Evolutionary conservation across 2,329 filamentous ascomycete species (phyloP).

Genomic region (Exophiala spinifera): DNA sequence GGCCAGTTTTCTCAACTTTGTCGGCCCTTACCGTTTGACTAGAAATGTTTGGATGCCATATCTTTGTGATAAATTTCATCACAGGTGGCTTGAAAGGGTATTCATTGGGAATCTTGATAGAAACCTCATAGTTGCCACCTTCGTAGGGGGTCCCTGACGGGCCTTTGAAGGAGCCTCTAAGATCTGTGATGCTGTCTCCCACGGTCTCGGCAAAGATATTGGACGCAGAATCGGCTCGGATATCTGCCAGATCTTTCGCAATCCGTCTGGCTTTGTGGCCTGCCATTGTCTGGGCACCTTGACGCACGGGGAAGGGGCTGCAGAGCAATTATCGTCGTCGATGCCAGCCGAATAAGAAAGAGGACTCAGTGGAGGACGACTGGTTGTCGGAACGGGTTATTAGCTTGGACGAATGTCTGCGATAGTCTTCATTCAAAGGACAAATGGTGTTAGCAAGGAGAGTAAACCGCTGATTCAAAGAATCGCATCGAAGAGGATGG

Average conservation of each 20-base stretch:
- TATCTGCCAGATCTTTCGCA: constrained; percentile 49
- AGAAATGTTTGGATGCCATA: constrained; percentile 98
- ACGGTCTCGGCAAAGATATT: constrained; percentile 69
- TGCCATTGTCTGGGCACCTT: constrained; percentile 40
- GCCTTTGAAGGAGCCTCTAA: constrained; percentile 78
- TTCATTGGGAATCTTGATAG: constrained; percentile 80
- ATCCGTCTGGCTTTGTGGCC: constrained; percentile 57
- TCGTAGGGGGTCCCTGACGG: constrained; percentile 93
- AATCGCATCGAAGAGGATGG: constrained; percentile 22
- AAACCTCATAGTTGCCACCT: constrained; percentile 75
- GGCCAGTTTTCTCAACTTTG: neutral
- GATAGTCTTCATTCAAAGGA: no score
- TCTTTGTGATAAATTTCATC: constrained; percentile 88
- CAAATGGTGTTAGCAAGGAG: no score
- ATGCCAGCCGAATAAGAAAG: neutral
- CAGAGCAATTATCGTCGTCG: neutral
- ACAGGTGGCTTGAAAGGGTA: constrained; percentile 91
- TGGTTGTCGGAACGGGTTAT: no score
- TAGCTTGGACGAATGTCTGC: no score
- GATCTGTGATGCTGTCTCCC: constrained; percentile 70
- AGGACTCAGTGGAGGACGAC: no score
- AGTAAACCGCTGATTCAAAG: constrained; percentile 2
- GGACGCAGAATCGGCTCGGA: constrained; percentile 65
- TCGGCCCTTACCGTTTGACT: constrained; percentile 72
- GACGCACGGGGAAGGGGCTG: neutral